A percentile compares a stretch with the other conserved stretches of the same genome.
Conservation (phyloP, 2,329 filamentous ascomycete genomes). For the Alternaria sp. region DNA sequence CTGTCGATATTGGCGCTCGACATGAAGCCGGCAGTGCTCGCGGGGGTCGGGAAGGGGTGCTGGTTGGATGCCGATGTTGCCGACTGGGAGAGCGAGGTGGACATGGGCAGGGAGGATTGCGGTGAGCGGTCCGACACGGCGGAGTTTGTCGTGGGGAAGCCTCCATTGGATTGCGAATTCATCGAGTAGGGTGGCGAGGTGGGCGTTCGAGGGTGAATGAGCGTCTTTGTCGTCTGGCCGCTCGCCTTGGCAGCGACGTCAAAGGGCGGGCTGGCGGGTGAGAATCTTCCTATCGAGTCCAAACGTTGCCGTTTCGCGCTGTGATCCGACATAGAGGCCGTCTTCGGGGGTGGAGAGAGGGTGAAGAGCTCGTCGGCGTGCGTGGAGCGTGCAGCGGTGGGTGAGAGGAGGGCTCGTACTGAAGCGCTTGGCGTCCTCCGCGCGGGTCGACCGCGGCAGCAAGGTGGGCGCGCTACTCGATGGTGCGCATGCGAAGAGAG, state of each 20-base stretch:
- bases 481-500: conserved; percentile 38
- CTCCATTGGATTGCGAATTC: conserved; percentile 51
- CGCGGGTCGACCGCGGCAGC: conserved; percentile 41
- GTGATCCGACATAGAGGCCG: conserved; percentile 43
- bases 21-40: conserved; percentile 44
- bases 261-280: conserved; percentile 53
- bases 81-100: conserved; percentile 43
- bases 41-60: conserved; percentile 47
- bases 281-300: conserved; percentile 50
- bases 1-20: conserved; percentile 45
- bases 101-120: conserved; percentile 51
- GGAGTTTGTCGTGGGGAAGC: conserved; percentile 36
- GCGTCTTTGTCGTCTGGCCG: conserved; percentile 49
- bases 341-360: conserved; percentile 7
- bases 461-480: conserved; percentile 32
- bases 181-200: conserved; percentile 57
- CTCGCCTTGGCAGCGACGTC: conserved; percentile 47
- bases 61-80: conserved; percentile 37
- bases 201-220: conserved; percentile 55
- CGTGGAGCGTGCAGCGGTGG: conserved; percentile 23
- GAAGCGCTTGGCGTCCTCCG: conserved; percentile 36
- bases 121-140: conserved; percentile 46
- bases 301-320: conserved; percentile 50
- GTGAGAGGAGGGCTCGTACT: conserved; percentile 30
- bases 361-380: conserved; percentile 16